Evolutionary conservation across 129 eudicot genomes (phyloP).

Genomic region (Escallonia herrerae): DNA sequence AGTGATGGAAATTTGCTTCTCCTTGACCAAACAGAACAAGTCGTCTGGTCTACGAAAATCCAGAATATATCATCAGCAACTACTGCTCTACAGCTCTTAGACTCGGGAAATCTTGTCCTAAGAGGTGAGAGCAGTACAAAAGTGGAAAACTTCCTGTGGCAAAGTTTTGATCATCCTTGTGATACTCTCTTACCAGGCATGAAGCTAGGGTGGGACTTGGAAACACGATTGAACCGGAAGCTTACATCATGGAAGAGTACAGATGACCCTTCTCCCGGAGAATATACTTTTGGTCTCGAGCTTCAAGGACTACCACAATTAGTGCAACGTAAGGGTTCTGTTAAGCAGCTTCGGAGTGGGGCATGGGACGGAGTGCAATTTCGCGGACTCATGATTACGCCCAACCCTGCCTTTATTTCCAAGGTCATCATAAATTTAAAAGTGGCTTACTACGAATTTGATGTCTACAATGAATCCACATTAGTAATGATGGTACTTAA

Average conservation of each 20-base stretch:
- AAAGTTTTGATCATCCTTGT: slow-evolving; percentile 41
- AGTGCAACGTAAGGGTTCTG: slow-evolving; percentile 28
- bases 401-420: no score
- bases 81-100: slow-evolving; percentile 26
- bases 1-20: slow-evolving; percentile 28
- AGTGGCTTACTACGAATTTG: slow-evolving; percentile 24
- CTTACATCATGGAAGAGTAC: slow-evolving; percentile 43
- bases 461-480: slow-evolving; percentile 6
- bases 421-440: background rate
- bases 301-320: slow-evolving; percentile 47
- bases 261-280: slow-evolving; percentile 42
- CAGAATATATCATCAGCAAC: slow-evolving; percentile 12
- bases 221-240: slow-evolving; percentile 14
- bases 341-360: slow-evolving; percentile 46
- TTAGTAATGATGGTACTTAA: slow-evolving; percentile 25
- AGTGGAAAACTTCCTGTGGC: slow-evolving; percentile 19
- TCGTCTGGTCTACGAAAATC: slow-evolving; percentile 28
- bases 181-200: slow-evolving; percentile 48
- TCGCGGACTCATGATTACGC: slow-evolving; percentile 25
- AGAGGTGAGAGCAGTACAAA: background rate
- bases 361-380: slow-evolving; percentile 41
- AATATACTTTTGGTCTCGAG: slow-evolving; percentile 36
- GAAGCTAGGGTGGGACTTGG: slow-evolving; percentile 24
- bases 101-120: slow-evolving; percentile 37
- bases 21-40: slow-evolving; percentile 21